Base-by-base conservation (phyloP, 2,329 filamentous ascomycete species). In the Fusarium subtropicale region DNA sequence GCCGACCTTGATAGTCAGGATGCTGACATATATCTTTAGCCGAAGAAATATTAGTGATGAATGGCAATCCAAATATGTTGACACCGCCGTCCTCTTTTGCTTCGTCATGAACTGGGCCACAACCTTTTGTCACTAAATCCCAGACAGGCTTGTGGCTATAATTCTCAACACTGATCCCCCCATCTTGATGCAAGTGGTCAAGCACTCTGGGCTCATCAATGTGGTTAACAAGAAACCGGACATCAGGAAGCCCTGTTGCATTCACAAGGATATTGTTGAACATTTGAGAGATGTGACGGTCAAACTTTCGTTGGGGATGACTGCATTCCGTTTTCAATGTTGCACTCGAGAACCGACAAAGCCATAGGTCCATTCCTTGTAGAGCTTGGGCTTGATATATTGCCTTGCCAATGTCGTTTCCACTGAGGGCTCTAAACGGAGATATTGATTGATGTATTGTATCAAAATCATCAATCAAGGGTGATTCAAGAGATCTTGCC, bases 1-100 rank as follows among this genome's bases (percentile, higher is more conserved):
- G n/a, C 0, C 6, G 11, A 0, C 36, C 36, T 0, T 39, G 0
- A 7, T 39, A 39, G 7, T 39, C 36, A 20, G n/a, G n/a, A 39
- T 39, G n/a, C 11, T 3, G 11, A 13, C 36, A 39, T 13, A 39
- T 3, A 39, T 39, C n/a, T 11, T 20, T 11, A 1, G 18, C 7
- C 7, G 6, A 39, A 13, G 36, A 12, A 0, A 12, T 2, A 3
- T 20, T 39, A 6, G 11, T 5, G 13, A 39, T 11, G 12, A 39
- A 39, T n/a, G 36, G 36, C 1, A 39, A 11, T 13, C n/a, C 36
- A n/a, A 39, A 39, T 11, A 10, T 20, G 6, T 39, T 0, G n/a
- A 20, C 13, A 13, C 11, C n/a, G 1, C 18, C 3, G 10, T 39
- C n/a, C 1, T 7, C 11, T 13, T 39, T 20, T 20, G 0, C n/a